phyloP scores from a whole-genome alignment of 148 eudicot species.

The Rhododendron ovatum region DNA sequence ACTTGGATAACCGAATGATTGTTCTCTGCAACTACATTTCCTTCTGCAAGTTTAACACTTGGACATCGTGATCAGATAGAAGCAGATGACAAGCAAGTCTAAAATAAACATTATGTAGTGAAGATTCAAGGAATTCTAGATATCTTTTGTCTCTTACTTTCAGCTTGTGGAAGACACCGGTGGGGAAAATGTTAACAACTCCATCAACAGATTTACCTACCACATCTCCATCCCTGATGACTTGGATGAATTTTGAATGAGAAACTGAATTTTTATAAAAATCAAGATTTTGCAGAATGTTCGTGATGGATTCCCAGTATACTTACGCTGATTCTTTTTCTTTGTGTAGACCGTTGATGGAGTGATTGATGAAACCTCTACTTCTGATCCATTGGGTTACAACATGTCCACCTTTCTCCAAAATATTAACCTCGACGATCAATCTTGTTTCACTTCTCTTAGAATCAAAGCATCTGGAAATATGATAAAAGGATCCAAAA shows the following conservation, averaged over 20 bases:
- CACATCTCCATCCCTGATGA: slow-evolving; percentile 74
- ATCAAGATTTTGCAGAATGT: too few relatives aligned
- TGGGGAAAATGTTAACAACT: slow-evolving; percentile 78
- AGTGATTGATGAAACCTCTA: slow-evolving; percentile 69
- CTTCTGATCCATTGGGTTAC: slow-evolving; percentile 56
- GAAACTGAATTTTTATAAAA: not conserved
- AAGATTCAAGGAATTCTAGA: not conserved
- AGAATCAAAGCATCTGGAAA: slow-evolving; percentile 76
- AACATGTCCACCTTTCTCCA: slow-evolving; percentile 49
- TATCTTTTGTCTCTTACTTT: not conserved
- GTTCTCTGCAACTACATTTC: not conserved
- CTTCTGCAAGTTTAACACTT: not conserved
- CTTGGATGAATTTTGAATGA: slow-evolving; percentile 46
- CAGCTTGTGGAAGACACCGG: slow-evolving; percentile 85
- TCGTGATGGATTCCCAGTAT: not conserved
- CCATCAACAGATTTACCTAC: slow-evolving; percentile 74
- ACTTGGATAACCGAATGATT: not conserved
- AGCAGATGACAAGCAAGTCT: not conserved
- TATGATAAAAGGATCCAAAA: slow-evolving; percentile 66
- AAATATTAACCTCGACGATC: slow-evolving; percentile 60
- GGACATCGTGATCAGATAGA: not conserved
- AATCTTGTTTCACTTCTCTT: slow-evolving; percentile 67
- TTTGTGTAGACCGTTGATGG: slow-evolving; percentile 67
- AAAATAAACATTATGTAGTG: not conserved
- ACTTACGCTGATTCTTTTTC: not conserved